Conservation (phyloP, 805 yeast genomes). For the Nakazawaea anatomiae region DNA sequence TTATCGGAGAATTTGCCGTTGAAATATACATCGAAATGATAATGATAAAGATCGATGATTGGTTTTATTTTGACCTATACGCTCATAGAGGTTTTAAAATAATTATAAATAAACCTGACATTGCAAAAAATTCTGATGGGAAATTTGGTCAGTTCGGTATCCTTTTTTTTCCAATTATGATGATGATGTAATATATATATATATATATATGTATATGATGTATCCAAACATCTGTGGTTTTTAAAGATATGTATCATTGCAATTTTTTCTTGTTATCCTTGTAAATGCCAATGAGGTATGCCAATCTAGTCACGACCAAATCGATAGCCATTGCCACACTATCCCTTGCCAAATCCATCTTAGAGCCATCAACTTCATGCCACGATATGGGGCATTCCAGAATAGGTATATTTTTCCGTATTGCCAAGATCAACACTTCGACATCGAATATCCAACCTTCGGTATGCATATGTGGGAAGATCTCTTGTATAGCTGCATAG, state of each 20-base stretch:
- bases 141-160: background rate
- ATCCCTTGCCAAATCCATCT: slow-evolving; percentile 87
- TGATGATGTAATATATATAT: background rate
- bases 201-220: background rate
- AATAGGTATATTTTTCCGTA: slow-evolving; percentile 59
- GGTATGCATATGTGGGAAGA: slow-evolving; percentile 90
- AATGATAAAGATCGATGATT: no score
- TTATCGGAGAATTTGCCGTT: slow-evolving; percentile 8
- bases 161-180: background rate
- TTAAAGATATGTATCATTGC: background rate
- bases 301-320: slow-evolving; percentile 82
- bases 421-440: slow-evolving; percentile 78
- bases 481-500: slow-evolving; percentile 50
- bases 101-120: no score
- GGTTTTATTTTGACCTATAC: no score
- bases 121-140: no score
- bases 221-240: no score
- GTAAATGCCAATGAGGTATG: slow-evolving; percentile 82
- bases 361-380: slow-evolving; percentile 97
- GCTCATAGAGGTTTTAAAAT: no score
- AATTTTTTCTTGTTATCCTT: slow-evolving; percentile 22
- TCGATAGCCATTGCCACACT: slow-evolving; percentile 92
- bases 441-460: slow-evolving; percentile 99
- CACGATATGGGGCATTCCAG: slow-evolving; percentile 84
- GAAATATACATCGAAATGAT: background rate